Conservation (phyloP, 192 early-diverging fungal genomes). For the Chytriomyces hyalinus region DNA sequence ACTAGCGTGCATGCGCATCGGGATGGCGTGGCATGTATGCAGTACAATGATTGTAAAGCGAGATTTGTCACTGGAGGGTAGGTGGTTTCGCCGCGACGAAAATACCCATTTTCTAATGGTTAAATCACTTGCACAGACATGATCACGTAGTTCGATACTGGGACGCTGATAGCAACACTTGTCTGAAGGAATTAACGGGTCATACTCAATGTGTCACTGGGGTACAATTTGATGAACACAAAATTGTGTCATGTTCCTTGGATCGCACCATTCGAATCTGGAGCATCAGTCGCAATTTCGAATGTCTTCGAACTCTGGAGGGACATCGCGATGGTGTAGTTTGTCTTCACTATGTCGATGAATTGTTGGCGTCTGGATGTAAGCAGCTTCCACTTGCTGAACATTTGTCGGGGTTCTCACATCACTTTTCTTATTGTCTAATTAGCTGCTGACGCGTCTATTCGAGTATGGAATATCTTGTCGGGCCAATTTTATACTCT, state of each 20-base stretch:
- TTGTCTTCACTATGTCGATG: conserved; percentile 81
- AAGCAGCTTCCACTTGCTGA: conserved; percentile 25
- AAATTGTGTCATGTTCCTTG: conserved; percentile 91
- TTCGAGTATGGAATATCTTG: conserved; percentile 85
- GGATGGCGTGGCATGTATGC: conserved; percentile 88
- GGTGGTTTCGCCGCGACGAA: background rate
- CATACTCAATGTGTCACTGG: conserved; percentile 86
- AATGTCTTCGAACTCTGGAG: conserved; percentile 81
- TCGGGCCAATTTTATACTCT: conserved; percentile 73
- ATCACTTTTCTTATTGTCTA: background rate
- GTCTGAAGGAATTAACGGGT: conserved; percentile 78
- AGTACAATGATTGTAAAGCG: conserved; percentile 76
- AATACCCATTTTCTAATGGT: background rate
- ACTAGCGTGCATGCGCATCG: conserved; percentile 77
- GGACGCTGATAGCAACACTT: conserved; percentile 85
- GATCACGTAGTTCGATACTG: conserved; percentile 87
- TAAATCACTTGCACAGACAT: conserved; percentile 34
- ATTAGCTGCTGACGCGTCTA: conserved; percentile 71
- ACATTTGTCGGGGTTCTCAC: background rate
- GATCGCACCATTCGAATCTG: conserved; percentile 92
- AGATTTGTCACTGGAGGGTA: conserved; percentile 82
- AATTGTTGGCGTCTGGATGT: conserved; percentile 81
- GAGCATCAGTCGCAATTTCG: conserved; percentile 79
- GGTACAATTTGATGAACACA: conserved; percentile 92
- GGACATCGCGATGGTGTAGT: conserved; percentile 80